Conservation (phyloP, 768 basidiomycete species). For the Fistulinella prunicolor region DNA sequence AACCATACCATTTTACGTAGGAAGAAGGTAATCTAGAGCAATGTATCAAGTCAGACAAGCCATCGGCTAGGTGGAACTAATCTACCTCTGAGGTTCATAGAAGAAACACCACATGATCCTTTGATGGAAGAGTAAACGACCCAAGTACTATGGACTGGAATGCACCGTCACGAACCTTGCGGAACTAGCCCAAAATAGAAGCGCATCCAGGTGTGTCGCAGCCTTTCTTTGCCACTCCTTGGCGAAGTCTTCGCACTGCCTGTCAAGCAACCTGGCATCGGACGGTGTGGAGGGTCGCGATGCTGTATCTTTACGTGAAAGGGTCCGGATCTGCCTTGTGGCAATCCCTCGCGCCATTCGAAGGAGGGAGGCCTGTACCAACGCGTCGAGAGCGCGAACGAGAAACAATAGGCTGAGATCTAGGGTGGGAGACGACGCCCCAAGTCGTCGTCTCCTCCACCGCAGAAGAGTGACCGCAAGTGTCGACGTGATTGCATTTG, state of each 20-base stretch:
- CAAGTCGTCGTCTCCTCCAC: conserved; percentile 34
- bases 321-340: background rate
- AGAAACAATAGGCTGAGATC: conserved; percentile 67
- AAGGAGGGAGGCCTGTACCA: conserved; percentile 51
- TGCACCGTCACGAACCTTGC: conserved; percentile 51
- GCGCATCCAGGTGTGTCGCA: conserved; percentile 56
- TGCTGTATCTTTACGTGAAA: background rate
- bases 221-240: conserved; percentile 33
- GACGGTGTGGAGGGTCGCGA: background rate
- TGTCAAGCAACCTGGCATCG: conserved; percentile 1
- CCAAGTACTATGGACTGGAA: background rate
- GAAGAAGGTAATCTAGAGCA: conserved; percentile 36
- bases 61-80: background rate
- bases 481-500: conserved; percentile 54
- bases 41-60: conserved; percentile 2
- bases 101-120: conserved; percentile 92
- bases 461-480: conserved; percentile 59
- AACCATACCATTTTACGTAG: conserved; percentile 60
- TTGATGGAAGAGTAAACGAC: conserved; percentile 7
- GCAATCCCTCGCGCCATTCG: conserved; percentile 10
- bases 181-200: conserved; percentile 76
- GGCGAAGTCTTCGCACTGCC: conserved; percentile 21
- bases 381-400: conserved; percentile 66
- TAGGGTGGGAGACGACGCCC: conserved; percentile 49
- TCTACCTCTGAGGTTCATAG: conserved; percentile 68